Evolutionary conservation across 495 filamentous ascomycete genomes (phyloP).

Genomic region (Xylaria curta): DNA sequence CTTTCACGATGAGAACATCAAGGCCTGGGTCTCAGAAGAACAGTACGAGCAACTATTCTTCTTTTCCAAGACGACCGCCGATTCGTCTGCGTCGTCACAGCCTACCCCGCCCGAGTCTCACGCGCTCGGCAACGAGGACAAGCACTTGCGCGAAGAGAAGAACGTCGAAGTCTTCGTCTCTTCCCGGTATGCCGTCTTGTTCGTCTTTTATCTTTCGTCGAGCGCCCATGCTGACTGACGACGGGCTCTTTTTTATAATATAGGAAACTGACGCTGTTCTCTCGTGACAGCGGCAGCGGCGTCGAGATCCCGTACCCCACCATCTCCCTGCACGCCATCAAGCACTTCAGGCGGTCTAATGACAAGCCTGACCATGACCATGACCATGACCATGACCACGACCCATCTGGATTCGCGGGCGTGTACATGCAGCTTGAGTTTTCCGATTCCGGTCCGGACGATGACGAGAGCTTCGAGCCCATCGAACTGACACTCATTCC

Average conservation of each 20-base stretch:
- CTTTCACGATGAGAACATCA: conserved; percentile 69
- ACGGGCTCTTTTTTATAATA: background rate
- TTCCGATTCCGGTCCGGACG: conserved; percentile 57
- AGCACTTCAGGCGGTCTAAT: conserved; percentile 56
- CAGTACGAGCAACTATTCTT: conserved; percentile 55
- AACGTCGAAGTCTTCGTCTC: conserved; percentile 77
- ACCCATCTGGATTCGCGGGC: conserved; percentile 34
- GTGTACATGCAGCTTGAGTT: conserved; percentile 83
- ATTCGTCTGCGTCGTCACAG: conserved; percentile 33
- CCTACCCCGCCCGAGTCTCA: conserved; percentile 43
- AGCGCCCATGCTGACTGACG: background rate
- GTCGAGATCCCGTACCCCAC: conserved; percentile 84
- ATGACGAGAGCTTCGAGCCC: conserved; percentile 72
- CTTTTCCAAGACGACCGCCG: conserved; percentile 44
- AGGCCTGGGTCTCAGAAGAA: conserved; percentile 60
- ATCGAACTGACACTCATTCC: conserved; percentile 80
- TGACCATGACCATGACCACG: conserved; percentile 35
- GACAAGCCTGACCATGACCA: conserved; percentile 35
- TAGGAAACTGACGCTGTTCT: conserved; percentile 79
- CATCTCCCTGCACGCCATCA: conserved; percentile 88
- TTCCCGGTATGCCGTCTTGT: conserved; percentile 64
- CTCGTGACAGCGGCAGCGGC: conserved; percentile 62
- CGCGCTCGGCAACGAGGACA: conserved; percentile 44
- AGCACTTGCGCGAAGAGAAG: conserved; percentile 49
- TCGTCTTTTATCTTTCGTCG: no score